Evolutionary conservation across 257 asterid species (phyloP).

Genomic region (Lithospermum erythrorhizon): DNA sequence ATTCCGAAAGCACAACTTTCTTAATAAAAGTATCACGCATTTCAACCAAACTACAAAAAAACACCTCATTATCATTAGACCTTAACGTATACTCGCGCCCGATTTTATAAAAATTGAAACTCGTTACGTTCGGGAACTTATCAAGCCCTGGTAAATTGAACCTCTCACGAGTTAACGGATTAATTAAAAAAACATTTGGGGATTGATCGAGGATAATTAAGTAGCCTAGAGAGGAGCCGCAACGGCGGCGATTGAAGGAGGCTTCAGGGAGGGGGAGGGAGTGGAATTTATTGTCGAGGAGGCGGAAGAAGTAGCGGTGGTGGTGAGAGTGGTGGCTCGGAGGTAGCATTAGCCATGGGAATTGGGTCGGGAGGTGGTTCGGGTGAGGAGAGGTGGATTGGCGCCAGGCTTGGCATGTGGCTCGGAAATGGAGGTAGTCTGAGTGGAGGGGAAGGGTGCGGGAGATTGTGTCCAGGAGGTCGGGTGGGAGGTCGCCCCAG

Average conservation of each 20-base stretch:
- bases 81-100: slow-evolving; percentile 56
- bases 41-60: slow-evolving; percentile 28
- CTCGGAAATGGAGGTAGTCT: slow-evolving; percentile 66
- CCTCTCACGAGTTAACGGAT: slow-evolving; percentile 56
- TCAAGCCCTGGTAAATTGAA: slow-evolving; percentile 54
- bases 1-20: slow-evolving; percentile 52
- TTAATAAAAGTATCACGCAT: slow-evolving; percentile 63
- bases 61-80: slow-evolving; percentile 16
- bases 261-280: slow-evolving; percentile 55
- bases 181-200: slow-evolving; percentile 48
- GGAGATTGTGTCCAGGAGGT: slow-evolving; percentile 40
- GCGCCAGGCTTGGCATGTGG: slow-evolving; percentile 48
- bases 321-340: slow-evolving; percentile 20
- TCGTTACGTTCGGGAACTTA: slow-evolving; percentile 44
- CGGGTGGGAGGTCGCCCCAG: slow-evolving; percentile 70
- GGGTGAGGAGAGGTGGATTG: slow-evolving; percentile 9
- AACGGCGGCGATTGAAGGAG: slow-evolving; percentile 45
- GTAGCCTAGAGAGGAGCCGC: slow-evolving; percentile 80
- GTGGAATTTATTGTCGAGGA: slow-evolving; percentile 26
- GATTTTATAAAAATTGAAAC: slow-evolving; percentile 36
- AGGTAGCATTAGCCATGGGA: slow-evolving; percentile 92
- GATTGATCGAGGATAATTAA: slow-evolving; percentile 57
- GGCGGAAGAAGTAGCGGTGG: slow-evolving; percentile 46
- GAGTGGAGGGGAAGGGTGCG: slow-evolving; percentile 25
- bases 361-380: slow-evolving; percentile 51